Percentiles rank a stretch among this genome's conserved stretches.
These are phyloP conservation scores for Actinomortierella ambigua DNA, from an alignment of 371 early-diverging fungal species.

Conservation along the genomic window DNA sequence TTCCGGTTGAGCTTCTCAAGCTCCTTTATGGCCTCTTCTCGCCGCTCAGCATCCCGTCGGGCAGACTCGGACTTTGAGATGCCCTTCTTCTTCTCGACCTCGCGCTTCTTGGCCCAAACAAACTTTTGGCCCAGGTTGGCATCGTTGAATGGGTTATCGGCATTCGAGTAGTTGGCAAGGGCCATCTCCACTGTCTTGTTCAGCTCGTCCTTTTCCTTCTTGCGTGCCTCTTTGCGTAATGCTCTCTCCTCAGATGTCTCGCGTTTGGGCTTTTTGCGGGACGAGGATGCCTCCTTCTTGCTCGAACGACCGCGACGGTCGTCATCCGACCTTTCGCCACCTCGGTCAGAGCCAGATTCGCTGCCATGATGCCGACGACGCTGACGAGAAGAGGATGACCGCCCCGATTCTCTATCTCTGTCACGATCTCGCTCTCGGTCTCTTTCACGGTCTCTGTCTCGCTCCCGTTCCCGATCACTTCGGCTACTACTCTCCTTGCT, in stretches of 20 bases:
- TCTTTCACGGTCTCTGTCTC: constrained; percentile 10
- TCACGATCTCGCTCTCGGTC: constrained; percentile 10
- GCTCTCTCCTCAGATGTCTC: constrained; percentile 43
- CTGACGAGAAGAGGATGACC: constrained; percentile 4
- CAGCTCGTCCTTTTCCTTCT: constrained; percentile 42
- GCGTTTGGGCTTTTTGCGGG: constrained; percentile 18
- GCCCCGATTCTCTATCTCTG: constrained; percentile 8
- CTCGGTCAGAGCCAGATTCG: constrained; percentile 3
- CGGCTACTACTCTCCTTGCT: neutral
- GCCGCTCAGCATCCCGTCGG: constrained; percentile 63
- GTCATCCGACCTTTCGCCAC: constrained; percentile 17
- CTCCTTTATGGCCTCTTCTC: constrained; percentile 75
- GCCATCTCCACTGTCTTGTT: constrained; percentile 29
- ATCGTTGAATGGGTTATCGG: constrained; percentile 86
- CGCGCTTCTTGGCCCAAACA: constrained; percentile 86
- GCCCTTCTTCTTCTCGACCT: constrained; percentile 77
- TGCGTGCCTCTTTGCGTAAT: constrained; percentile 22
- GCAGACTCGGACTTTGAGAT: constrained; percentile 57
- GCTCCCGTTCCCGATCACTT: constrained; percentile 4
- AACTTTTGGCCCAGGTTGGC: constrained; percentile 83
- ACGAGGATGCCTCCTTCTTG: constrained; percentile 26
- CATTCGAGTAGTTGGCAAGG: constrained; percentile 63
- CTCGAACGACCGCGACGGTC: constrained; percentile 21
- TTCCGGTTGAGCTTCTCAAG: constrained; percentile 81
- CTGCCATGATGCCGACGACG: constrained; percentile 18